Evolutionary conservation across 257 asterid genomes (phyloP).

Genomic region (Jacaranda copaia): DNA sequence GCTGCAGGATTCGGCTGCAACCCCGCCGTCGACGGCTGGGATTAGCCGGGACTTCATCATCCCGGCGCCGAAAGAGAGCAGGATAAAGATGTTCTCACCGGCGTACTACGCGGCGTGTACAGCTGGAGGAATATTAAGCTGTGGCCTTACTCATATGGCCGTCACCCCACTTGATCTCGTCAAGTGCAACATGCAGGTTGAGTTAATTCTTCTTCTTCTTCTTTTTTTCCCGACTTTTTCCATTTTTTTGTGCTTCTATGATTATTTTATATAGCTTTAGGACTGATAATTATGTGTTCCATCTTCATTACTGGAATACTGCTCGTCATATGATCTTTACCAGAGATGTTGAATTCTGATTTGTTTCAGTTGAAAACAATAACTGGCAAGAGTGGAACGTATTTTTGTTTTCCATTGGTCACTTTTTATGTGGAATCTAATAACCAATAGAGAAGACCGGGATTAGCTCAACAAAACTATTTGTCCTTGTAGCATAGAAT

Average conservation of each 20-base stretch:
- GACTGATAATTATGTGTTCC: not conserved
- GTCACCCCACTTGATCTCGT: constrained; percentile 92
- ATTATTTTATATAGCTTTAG: not conserved
- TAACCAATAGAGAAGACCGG: not conserved
- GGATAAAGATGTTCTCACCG: constrained; percentile 68
- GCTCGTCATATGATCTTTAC: not conserved
- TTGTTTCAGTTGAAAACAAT: not conserved
- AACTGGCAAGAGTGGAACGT: not conserved
- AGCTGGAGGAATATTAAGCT: constrained; percentile 67
- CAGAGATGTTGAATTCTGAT: not conserved
- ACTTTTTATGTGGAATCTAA: not conserved
- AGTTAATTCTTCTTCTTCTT: not conserved
- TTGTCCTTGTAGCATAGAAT: not conserved
- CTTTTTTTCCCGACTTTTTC: not conserved
- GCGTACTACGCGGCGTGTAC: constrained; percentile 75
- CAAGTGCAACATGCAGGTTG: constrained; percentile 96
- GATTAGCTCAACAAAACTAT: not conserved
- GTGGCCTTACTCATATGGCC: constrained; percentile 82
- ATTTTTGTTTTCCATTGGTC: not conserved
- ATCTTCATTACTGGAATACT: not conserved
- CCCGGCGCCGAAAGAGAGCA: constrained; percentile 67
- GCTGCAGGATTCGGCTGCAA: not conserved
- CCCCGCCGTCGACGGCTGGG: constrained; percentile 29
- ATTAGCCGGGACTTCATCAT: constrained; percentile 47
- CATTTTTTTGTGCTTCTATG: not conserved